Conservation (phyloP, 75 land plant species). For the Selaginella tamariscina region DNA sequence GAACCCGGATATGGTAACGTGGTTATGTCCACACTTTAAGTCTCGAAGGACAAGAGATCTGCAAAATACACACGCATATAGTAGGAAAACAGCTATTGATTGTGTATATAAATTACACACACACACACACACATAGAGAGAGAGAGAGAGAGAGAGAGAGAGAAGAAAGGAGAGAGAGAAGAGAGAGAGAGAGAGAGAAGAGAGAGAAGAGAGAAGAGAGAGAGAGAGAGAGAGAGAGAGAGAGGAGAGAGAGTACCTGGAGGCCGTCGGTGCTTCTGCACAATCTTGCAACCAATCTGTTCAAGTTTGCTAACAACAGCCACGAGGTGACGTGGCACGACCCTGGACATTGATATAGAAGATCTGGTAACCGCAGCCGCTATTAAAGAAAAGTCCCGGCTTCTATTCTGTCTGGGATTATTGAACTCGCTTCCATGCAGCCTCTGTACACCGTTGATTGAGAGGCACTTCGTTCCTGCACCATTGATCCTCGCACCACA, state of each 20-base stretch:
- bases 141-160: too few species aligned
- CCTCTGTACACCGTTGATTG: slow-evolving; percentile 34
- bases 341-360: slow-evolving; percentile 43
- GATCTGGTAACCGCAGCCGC: slow-evolving; percentile 72
- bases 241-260: slow-evolving; percentile 32
- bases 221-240: too few species aligned
- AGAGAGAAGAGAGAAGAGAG: too few species aligned
- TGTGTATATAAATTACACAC: too few species aligned
- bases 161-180: too few species aligned
- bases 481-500: slow-evolving; percentile 56
- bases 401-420: slow-evolving; percentile 50
- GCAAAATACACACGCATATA: background rate
- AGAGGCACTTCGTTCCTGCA: slow-evolving; percentile 38
- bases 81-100: background rate
- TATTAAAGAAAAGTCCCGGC: slow-evolving; percentile 59
- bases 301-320: slow-evolving; percentile 37
- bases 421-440: slow-evolving; percentile 41
- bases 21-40: slow-evolving; percentile 32
- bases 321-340: slow-evolving; percentile 41
- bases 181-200: too few species aligned
- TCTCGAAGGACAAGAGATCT: slow-evolving; percentile 17
- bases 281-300: slow-evolving; percentile 40
- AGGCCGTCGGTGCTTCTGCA: slow-evolving; percentile 19
- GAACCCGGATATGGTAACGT: slow-evolving; percentile 62
- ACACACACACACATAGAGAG: too few species aligned